A percentile compares a stretch with the other conserved stretches of the same genome.
These are phyloP conservation scores for Pelargonium nanum DNA, from an alignment of 345 rosid species.

Conservation along the genomic window DNA sequence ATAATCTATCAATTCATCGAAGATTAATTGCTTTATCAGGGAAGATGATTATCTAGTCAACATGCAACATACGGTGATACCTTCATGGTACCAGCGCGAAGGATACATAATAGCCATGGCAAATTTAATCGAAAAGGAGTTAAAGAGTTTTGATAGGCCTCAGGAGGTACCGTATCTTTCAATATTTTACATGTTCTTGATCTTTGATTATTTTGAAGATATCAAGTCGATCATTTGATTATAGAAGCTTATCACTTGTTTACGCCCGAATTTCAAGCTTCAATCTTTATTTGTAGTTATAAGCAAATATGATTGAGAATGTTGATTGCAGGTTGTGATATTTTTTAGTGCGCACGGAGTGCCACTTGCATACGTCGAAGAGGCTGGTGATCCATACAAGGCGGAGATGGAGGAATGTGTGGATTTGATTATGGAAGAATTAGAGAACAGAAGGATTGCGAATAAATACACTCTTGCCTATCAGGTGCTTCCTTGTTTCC, in stretches of 20 bases:
- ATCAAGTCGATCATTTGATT: too few species aligned
- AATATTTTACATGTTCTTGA: not conserved
- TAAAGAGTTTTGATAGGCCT: slow-evolving; percentile 51
- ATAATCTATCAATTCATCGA: slow-evolving; percentile 12
- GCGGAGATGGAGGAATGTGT: slow-evolving; percentile 99
- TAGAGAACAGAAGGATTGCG: slow-evolving; percentile 68
- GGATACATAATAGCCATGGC: slow-evolving; percentile 91
- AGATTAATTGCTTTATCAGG: slow-evolving; percentile 34
- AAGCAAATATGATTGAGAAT: slow-evolving; percentile 13
- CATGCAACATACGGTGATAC: slow-evolving; percentile 98
- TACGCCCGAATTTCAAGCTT: not conserved
- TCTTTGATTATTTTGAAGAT: not conserved
- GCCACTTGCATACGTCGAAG: slow-evolving; percentile 98
- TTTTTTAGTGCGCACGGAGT: slow-evolving; percentile 99
- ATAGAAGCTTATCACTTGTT: not conserved
- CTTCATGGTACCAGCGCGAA: slow-evolving; percentile 99
- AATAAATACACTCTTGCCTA: slow-evolving; percentile 86
- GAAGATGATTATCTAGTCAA: slow-evolving; percentile 95
- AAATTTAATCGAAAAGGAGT: slow-evolving; percentile 66
- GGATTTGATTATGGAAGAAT: slow-evolving; percentile 88
- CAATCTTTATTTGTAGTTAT: not conserved
- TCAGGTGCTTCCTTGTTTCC: slow-evolving; percentile 45
- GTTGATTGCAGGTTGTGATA: slow-evolving; percentile 64
- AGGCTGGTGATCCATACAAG: slow-evolving; percentile 99
- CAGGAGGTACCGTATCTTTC: slow-evolving; percentile 41